These are phyloP conservation scores for Penicillium canariense DNA, from an alignment of 495 filamentous ascomycete genomes.

Conservation along the genomic window DNA sequence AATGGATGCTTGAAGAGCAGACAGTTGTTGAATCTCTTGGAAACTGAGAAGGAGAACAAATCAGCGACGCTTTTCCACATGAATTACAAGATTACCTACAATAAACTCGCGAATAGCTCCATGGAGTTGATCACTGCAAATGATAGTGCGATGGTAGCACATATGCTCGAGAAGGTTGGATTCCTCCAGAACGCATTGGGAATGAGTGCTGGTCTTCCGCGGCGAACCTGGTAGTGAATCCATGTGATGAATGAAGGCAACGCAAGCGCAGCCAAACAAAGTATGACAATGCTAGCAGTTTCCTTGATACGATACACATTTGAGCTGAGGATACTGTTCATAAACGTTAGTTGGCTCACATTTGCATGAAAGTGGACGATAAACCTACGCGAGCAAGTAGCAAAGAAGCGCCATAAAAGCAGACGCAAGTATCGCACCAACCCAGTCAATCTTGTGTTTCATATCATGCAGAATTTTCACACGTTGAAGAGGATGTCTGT, in stretches of 20 bases:
- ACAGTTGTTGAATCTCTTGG: constrained; percentile 47
- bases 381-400: constrained; percentile 44
- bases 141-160: constrained; percentile 50
- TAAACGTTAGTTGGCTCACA: not conserved
- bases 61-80: not conserved
- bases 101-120: constrained; percentile 42
- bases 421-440: constrained; percentile 39
- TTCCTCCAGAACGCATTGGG: constrained; percentile 54
- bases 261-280: constrained; percentile 14
- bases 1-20: constrained; percentile 37
- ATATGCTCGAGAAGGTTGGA: constrained; percentile 45
- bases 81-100: constrained; percentile 16
- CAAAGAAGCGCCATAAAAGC: constrained; percentile 37
- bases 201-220: constrained; percentile 47
- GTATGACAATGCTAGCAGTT: constrained; percentile 33
- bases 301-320: constrained; percentile 29
- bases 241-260: constrained; percentile 43
- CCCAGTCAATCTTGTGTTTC: constrained; percentile 47
- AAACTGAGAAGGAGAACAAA: constrained; percentile 27
- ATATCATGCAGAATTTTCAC: constrained; percentile 13
- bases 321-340: constrained; percentile 31
- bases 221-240: constrained; percentile 43
- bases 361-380: not conserved
- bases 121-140: constrained; percentile 52
- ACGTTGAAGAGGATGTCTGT: constrained; percentile 17